Conservation (phyloP, 176 grass and related monocot species). For the Rhynchospora tenuis region DNA sequence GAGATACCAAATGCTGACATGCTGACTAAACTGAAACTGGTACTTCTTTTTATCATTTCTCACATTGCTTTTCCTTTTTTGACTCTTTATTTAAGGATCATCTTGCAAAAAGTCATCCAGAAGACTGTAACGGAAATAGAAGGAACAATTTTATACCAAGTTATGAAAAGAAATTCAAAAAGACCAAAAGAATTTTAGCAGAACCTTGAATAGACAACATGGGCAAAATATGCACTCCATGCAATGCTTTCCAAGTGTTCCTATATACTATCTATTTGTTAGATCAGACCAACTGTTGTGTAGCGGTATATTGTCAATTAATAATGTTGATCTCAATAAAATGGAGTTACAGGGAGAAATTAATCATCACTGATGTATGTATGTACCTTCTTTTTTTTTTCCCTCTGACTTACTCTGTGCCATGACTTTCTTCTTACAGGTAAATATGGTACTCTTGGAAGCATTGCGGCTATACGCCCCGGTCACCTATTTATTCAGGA, state of each 20-base stretch:
- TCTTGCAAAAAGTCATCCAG: not conserved
- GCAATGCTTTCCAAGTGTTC: too few species aligned
- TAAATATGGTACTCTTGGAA: conserved; percentile 13
- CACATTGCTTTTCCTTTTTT: not conserved
- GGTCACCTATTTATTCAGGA: not conserved
- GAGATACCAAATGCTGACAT: conserved; percentile 19
- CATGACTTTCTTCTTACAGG: not conserved
- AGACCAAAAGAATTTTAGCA: not conserved
- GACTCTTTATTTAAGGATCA: not conserved
- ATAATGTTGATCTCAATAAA: too few species aligned
- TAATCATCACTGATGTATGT: too few species aligned
- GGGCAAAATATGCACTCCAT: too few species aligned
- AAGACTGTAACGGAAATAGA: not conserved
- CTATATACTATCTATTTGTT: too few species aligned
- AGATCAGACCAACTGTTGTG: too few species aligned
- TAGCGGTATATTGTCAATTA: too few species aligned
- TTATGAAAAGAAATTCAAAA: not conserved
- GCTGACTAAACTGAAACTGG: conserved; percentile 43
- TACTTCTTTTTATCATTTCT: conserved; percentile 3
- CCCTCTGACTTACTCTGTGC: not conserved
- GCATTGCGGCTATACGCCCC: conserved; percentile 1
- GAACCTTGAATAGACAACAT: too few species aligned
- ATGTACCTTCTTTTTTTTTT: not conserved
- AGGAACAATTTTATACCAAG: not conserved
- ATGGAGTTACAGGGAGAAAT: too few species aligned